Base-by-base conservation (phyloP, 306 rosid genomes). In the Citrullus colocynthis region DNA sequence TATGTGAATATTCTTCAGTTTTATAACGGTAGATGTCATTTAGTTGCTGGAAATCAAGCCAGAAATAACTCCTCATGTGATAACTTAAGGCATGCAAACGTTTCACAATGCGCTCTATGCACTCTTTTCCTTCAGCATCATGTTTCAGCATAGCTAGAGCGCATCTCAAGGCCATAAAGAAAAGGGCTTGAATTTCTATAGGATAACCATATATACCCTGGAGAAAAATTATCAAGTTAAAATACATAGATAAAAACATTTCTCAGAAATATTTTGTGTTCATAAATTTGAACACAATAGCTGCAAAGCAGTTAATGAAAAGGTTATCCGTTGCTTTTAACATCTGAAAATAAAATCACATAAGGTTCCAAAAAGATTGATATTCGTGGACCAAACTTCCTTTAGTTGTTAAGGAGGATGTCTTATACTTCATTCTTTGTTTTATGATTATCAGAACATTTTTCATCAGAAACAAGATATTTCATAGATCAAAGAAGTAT, bases 201-300 rank as follows among this genome's bases (percentile, higher is more conserved):
- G 80, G 80, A 78, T 78, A 78, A 78, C 80, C 80, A 78, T 78
- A 78, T 34, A 78, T 51, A 64, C 80, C 80, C 80, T 78, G 48
- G 48, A 62, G 45, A 77, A 32, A 77, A 62, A 45, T 2, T 20
- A 77, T 77, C 34, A 62, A 45, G 61, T 62, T 59, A 77, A 15
- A 76, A 58, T 13, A 62, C 41, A 24, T 45, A 4, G 72, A 28
- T 16, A 62, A 61, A 61, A 73, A 73, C 30, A 6, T 37, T 76
- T 48, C 17, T 9, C 69, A n/a, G 45, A 51, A 41, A 76, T 7
- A 39, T 21, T 14, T 6, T 49, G 59, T 14, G 59, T 24, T 45
- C 39, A 24, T 71, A 71, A 24, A 13, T 3, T 71, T 6, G 51
- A 45, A 45, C 58, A 71, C 6, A 39, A 67, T 41, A 67, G 17